A percentile compares a stretch with the other conserved stretches of the same genome.
phyloP scores from a whole-genome alignment of 169 alveolate species.

The Plasmodium ovale region DNA sequence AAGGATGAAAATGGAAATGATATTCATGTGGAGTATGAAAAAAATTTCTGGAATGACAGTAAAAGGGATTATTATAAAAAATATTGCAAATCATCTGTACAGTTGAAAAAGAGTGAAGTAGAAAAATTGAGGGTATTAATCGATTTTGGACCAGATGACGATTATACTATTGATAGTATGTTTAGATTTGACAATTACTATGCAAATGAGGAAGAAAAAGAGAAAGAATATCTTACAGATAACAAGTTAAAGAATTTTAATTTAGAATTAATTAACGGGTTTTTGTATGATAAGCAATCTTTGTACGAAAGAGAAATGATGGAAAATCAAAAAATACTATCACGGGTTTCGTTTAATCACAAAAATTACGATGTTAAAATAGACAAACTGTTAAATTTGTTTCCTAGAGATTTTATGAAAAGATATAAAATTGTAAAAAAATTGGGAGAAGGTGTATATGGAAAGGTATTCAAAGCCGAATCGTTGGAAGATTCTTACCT shows the following conservation, averaged over 20 bases:
- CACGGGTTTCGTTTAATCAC: conserved; percentile 29
- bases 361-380: conserved; percentile 39
- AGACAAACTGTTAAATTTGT: conserved; percentile 52
- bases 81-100: conserved; percentile 10
- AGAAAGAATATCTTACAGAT: conserved; percentile 64
- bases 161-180: conserved; percentile 4
- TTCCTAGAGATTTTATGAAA: conserved; percentile 74
- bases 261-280: conserved; percentile 33
- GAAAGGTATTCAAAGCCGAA: conserved; percentile 82
- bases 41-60: conserved; percentile 46
- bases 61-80: conserved; percentile 33
- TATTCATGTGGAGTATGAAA: conserved; percentile 2
- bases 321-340: conserved; percentile 47
- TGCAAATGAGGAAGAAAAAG: not conserved
- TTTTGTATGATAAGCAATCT: conserved; percentile 65
- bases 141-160: not conserved
- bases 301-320: conserved; percentile 67
- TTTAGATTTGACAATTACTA: conserved; percentile 16
- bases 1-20: conserved; percentile 17
- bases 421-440: conserved; percentile 77
- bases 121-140: conserved; percentile 44
- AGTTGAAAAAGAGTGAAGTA: conserved; percentile 27
- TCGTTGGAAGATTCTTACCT: conserved; percentile 64
- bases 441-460: conserved; percentile 87
- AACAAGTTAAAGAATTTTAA: conserved; percentile 35